A percentile compares a stretch with the other conserved stretches of the same genome.
Conservation (phyloP, 2,329 filamentous ascomycete genomes). For the Penicillium sp. region DNA sequence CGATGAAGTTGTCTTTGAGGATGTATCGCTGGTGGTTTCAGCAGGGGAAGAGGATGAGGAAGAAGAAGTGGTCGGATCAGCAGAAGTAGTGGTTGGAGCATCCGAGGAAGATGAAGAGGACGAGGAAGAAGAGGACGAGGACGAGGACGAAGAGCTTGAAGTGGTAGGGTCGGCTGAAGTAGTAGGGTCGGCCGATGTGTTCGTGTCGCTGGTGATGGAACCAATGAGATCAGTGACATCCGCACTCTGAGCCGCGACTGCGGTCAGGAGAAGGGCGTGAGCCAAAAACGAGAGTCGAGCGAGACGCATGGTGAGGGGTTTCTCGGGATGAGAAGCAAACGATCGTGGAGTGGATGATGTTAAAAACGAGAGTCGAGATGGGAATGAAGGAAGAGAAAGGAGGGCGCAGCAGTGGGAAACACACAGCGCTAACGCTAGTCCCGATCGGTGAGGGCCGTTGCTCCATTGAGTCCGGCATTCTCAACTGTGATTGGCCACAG, state of each 20-base stretch:
- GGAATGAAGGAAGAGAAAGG: slow-evolving; percentile 4
- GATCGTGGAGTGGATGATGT: slow-evolving; percentile 4
- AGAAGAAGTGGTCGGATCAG: slow-evolving; percentile 19
- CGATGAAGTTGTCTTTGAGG: slow-evolving; percentile 14
- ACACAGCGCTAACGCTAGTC: slow-evolving; percentile 16
- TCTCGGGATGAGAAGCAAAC: slow-evolving; percentile 6
- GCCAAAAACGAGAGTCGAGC: slow-evolving; percentile 35
- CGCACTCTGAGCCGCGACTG: slow-evolving; percentile 35
- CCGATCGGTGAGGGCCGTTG: slow-evolving; percentile 3
- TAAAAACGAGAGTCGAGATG: slow-evolving; percentile 9
- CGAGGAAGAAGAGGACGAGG: slow-evolving; percentile 23
- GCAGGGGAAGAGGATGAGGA: slow-evolving; percentile 16
- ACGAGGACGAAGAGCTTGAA: slow-evolving; percentile 10
- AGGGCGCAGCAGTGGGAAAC: slow-evolving; percentile 4
- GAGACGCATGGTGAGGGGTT: slow-evolving; percentile 35
- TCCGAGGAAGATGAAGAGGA: slow-evolving; percentile 19
- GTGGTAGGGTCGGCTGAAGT: slow-evolving; percentile 21
- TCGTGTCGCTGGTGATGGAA: slow-evolving; percentile 19
- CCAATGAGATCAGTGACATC: slow-evolving; percentile 18
- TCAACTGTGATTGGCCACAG: too few species aligned
- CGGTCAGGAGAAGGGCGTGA: slow-evolving; percentile 39
- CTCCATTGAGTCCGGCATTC: slow-evolving; percentile 7
- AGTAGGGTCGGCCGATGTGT: slow-evolving; percentile 14
- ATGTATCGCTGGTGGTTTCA: slow-evolving; percentile 13
- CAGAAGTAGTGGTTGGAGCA: slow-evolving; percentile 23